These are phyloP conservation scores for Rosa persica DNA, from an alignment of 306 rosid genomes.

Conservation along the genomic window DNA sequence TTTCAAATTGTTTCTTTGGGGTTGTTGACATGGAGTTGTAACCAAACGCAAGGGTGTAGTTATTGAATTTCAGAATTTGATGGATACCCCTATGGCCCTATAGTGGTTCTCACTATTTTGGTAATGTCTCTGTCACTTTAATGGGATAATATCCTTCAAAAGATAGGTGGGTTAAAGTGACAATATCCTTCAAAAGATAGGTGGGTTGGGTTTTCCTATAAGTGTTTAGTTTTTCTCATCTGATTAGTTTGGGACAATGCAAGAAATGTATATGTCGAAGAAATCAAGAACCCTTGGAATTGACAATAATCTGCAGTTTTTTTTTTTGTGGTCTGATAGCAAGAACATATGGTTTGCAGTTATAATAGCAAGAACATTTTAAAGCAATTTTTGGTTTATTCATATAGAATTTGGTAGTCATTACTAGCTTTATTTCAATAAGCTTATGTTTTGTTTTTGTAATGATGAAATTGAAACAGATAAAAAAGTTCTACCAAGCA, in stretches of 20 bases:
- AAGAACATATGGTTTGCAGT: too few relatives aligned
- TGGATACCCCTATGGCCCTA: not conserved
- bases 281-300: not conserved
- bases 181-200: not conserved
- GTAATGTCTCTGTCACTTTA: not conserved
- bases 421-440: not conserved
- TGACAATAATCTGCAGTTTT: too few relatives aligned
- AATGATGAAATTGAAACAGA: conserved; percentile 35
- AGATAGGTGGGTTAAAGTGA: not conserved
- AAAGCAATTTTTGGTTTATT: not conserved
- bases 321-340: too few relatives aligned
- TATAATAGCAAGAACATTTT: not conserved
- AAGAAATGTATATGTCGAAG: not conserved
- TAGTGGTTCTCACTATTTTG: not conserved
- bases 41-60: not conserved
- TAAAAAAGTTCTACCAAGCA: conserved; percentile 52
- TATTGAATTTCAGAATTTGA: not conserved
- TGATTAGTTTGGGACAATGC: not conserved
- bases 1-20: not conserved
- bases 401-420: not conserved
- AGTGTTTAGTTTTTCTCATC: not conserved
- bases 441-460: not conserved
- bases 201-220: not conserved
- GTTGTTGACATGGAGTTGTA: not conserved
- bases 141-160: not conserved